Evolutionary conservation across 352 stramenopile species (phyloP), one percentile per base, ranked within the genome.

Genomic region (Pythium periplocum): DNA sequence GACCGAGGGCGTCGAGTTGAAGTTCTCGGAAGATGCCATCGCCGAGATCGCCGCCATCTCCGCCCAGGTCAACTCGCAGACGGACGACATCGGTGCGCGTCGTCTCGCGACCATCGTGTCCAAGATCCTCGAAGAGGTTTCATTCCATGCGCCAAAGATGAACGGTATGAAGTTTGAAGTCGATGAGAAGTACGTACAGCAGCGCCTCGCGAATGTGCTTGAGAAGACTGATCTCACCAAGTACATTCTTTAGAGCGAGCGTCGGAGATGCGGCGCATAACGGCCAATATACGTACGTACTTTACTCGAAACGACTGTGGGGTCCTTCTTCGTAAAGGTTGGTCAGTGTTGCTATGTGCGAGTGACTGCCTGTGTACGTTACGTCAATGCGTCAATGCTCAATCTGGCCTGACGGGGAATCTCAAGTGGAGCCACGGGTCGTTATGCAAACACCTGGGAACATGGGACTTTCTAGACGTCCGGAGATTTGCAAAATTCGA

Each of bases 101-200:
- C 88, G 97, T 44, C 78, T 99, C 44, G 95, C 98, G 63, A 99
- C 97, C 12, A 86, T 93, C 57, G 75, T 99, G 63, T 97, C 98
- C 71, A 92, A 97, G 55, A 97, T 99, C 55, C 96, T 98, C 53
- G 97, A 99, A 70, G 88, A 98, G 45, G 95, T 99, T 32, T 98
- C 90, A 53, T 99, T 99, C 73, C 83, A 98, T 57, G 93, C 96
- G 5, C 86, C 96, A 4, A 93, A 98, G 62, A 88, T 94, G 77
- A 72, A 73, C 43, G 78, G 78, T 38, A 66, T 87, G 55, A 71
- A 59, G n/a, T 86, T 98, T 38, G 64, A 79, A 26, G 85, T 99
- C 4, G 89, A 97, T 67, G 94, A 97, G 63, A 78, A 72, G 51
- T 95, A 98, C 64, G 96, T 99, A 36, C 68, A 95, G 53, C 79